Evolutionary conservation across 306 rosid species (phyloP).

Genomic region (Canavalia gladiata): DNA sequence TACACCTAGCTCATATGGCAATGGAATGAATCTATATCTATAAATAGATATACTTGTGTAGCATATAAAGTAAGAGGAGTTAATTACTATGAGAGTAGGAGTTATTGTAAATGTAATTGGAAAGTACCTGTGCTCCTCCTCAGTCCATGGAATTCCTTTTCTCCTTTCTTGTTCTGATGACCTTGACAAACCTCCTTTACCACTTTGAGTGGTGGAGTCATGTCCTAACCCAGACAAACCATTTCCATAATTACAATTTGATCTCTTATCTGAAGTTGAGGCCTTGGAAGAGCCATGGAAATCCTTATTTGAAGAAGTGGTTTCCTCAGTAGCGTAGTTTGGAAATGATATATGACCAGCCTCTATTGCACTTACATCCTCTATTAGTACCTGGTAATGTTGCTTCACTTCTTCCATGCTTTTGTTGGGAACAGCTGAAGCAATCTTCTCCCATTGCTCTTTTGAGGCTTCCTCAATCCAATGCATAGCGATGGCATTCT

Average conservation of each 20-base stretch:
- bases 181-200: conserved; percentile 83
- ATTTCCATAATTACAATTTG: conserved; percentile 68
- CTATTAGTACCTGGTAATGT: conserved; percentile 78
- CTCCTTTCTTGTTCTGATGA: conserved; percentile 90
- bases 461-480: conserved; percentile 67
- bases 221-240: conserved; percentile 74
- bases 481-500: conserved; percentile 87
- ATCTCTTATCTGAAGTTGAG: conserved; percentile 72
- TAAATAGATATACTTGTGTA: background rate
- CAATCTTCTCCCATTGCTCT: conserved; percentile 90
- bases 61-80: background rate
- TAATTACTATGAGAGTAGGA: background rate
- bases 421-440: conserved; percentile 75
- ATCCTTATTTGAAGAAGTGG: conserved; percentile 68
- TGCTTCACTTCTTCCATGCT: conserved; percentile 77
- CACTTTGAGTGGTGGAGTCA: conserved; percentile 67
- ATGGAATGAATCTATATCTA: background rate
- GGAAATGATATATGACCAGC: conserved; percentile 79
- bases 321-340: conserved; percentile 64
- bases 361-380: conserved; percentile 82
- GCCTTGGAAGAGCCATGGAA: conserved; percentile 63
- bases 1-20: background rate
- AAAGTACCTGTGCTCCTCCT: conserved; percentile 95
- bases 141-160: conserved; percentile 99
- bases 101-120: conserved; percentile 24